These are phyloP conservation scores for Umbelopsis isabellina DNA, from an alignment of 192 early-diverging fungal species.

Conservation along the genomic window DNA sequence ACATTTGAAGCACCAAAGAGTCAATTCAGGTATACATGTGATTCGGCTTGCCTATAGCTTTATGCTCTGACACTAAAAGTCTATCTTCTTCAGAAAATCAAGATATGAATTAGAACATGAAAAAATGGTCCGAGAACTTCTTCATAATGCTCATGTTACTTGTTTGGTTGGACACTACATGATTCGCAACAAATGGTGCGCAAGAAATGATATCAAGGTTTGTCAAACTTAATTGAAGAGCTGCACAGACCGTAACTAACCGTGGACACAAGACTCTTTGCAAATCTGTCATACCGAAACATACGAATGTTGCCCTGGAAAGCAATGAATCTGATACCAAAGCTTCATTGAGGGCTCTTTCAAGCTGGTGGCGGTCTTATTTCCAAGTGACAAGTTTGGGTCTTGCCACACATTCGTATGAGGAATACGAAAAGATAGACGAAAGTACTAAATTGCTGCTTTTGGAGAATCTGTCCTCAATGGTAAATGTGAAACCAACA, in stretches of 20 bases:
- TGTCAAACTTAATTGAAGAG: conserved; percentile 21
- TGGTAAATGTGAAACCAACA: not conserved
- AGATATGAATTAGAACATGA: conserved; percentile 53
- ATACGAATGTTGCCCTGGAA: conserved; percentile 1
- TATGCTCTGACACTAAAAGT: not conserved
- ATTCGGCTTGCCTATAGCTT: not conserved
- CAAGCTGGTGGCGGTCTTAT: conserved; percentile 39
- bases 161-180: conserved; percentile 56
- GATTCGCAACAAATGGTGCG: conserved; percentile 63
- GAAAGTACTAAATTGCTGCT: conserved; percentile 3
- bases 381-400: conserved; percentile 33
- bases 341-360: conserved; percentile 16
- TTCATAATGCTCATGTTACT: conserved; percentile 66
- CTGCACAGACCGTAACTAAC: not conserved
- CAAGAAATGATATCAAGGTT: conserved; percentile 45
- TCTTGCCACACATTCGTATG: conserved; percentile 7
- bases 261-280: conserved; percentile 22
- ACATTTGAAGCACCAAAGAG: conserved; percentile 30
- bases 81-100: conserved; percentile 29
- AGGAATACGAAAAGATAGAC: conserved; percentile 11
- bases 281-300: conserved; percentile 42
- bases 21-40: conserved; percentile 14
- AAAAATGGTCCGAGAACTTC: conserved; percentile 51
- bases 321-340: conserved; percentile 11
- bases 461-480: not conserved